phyloP scores from a whole-genome alignment of 2,329 filamentous ascomycete genomes.

The Botrytis aclada region DNA sequence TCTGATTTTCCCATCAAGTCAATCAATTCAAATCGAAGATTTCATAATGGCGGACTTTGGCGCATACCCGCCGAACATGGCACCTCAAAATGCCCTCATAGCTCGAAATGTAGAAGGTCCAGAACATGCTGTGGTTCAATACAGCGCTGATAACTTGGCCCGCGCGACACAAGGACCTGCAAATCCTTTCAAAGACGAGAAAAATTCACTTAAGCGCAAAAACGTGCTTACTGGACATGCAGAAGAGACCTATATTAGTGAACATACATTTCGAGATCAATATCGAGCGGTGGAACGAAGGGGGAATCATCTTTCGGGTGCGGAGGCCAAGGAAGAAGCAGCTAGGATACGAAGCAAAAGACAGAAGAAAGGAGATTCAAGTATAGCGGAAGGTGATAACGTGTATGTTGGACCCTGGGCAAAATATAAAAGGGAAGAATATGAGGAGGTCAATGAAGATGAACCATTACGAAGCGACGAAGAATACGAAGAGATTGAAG shows the following conservation, averaged over 20 bases:
- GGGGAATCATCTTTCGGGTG: slow-evolving; percentile 51
- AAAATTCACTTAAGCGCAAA: slow-evolving; percentile 66
- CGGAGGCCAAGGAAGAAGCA: slow-evolving; percentile 66
- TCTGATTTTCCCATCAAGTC: neutral
- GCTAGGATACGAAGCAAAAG: slow-evolving; percentile 67
- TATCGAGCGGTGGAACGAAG: slow-evolving; percentile 78
- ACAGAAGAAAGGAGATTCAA: slow-evolving; percentile 80
- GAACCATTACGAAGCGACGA: slow-evolving; percentile 74
- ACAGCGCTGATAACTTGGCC: slow-evolving; percentile 70
- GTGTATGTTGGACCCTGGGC: slow-evolving; percentile 97
- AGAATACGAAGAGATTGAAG: slow-evolving; percentile 73
- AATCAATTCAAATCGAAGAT: neutral
- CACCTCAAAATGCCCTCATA: slow-evolving; percentile 60
- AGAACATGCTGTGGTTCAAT: slow-evolving; percentile 60
- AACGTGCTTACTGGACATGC: slow-evolving; percentile 83
- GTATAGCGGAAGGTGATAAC: slow-evolving; percentile 79
- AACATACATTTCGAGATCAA: slow-evolving; percentile 83
- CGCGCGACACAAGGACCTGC: slow-evolving; percentile 64
- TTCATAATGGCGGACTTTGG: slow-evolving; percentile 57
- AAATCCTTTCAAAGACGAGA: slow-evolving; percentile 70
- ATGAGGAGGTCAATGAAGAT: slow-evolving; percentile 70
- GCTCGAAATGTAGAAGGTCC: slow-evolving; percentile 53
- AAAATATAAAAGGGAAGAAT: slow-evolving; percentile 69
- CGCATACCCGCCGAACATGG: slow-evolving; percentile 65
- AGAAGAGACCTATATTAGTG: slow-evolving; percentile 83